Evolutionary conservation across 495 filamentous ascomycete genomes (phyloP).

Genomic region (Oidiodendron maius): DNA sequence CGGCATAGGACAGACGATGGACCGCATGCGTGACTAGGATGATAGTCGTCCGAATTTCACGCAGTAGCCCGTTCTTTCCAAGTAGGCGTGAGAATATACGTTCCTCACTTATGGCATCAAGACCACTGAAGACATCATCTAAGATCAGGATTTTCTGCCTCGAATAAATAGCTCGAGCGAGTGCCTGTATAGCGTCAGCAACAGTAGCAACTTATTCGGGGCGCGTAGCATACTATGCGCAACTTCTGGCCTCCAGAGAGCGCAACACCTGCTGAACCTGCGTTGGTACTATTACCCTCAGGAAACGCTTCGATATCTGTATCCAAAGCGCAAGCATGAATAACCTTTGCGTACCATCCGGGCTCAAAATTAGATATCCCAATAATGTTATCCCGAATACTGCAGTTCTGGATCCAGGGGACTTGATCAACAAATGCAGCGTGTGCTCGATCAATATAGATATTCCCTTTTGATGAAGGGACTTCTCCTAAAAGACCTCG

Average conservation of each 20-base stretch:
- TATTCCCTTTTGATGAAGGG: slow-evolving; percentile 7
- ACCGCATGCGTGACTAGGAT: slow-evolving; percentile 37
- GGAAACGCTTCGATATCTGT: slow-evolving; percentile 50
- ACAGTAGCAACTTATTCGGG: no score
- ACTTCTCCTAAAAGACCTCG: slow-evolving; percentile 38
- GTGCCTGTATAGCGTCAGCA: slow-evolving; percentile 42
- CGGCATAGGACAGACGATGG: slow-evolving; percentile 41
- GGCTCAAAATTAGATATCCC: slow-evolving; percentile 23
- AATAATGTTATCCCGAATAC: slow-evolving; percentile 40
- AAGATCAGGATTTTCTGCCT: slow-evolving; percentile 24
- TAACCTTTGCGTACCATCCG: slow-evolving; percentile 52
- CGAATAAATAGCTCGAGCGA: slow-evolving; percentile 26
- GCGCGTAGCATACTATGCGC: no score
- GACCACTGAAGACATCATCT: slow-evolving; percentile 41
- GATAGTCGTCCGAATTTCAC: slow-evolving; percentile 42
- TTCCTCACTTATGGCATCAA: slow-evolving; percentile 53
- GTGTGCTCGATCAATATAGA: slow-evolving; percentile 24
- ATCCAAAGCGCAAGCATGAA: slow-evolving; percentile 54
- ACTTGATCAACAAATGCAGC: slow-evolving; percentile 25
- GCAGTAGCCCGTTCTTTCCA: slow-evolving; percentile 45
- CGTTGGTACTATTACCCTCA: slow-evolving; percentile 39
- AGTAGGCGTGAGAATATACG: slow-evolving; percentile 50
- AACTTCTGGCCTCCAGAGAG: slow-evolving; percentile 52
- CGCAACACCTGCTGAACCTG: slow-evolving; percentile 50
- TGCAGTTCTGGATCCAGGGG: slow-evolving; percentile 41